phyloP scores from a whole-genome alignment of 2,329 filamentous ascomycete species.

The Fusarium chlamydosporum region DNA sequence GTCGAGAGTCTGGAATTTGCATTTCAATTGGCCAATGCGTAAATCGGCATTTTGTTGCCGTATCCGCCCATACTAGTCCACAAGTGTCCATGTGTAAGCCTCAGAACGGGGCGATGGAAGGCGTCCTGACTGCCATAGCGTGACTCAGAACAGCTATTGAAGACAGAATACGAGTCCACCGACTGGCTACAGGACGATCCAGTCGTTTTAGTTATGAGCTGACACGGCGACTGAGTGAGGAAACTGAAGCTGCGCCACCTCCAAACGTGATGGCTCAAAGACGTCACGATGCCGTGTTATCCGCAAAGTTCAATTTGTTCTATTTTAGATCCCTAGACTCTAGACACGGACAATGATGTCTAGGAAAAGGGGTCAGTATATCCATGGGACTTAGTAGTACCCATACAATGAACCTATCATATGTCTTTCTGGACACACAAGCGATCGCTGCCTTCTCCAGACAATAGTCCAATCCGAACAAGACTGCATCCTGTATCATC shows the following conservation, averaged over 20 bases:
- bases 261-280: background rate
- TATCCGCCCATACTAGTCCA: conserved; percentile 1
- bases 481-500: no score
- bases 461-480: no score
- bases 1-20: background rate
- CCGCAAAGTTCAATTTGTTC: background rate
- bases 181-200: no score
- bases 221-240: background rate
- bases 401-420: no score
- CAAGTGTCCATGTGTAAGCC: background rate
- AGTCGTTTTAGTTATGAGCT: background rate
- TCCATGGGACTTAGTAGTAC: no score
- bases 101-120: background rate
- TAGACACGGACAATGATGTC: no score
- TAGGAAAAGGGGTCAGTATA: no score
- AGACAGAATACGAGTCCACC: conserved; percentile 8
- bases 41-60: conserved; percentile 30
- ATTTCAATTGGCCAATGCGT: conserved; percentile 18
- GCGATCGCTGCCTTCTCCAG: no score
- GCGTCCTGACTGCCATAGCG: background rate
- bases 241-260: background rate
- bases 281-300: conserved; percentile 9
- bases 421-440: no score
- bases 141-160: background rate
- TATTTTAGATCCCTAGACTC: no score